Base-by-base conservation (phyloP, 805 yeast species). In the Torulaspora quercuum region DNA sequence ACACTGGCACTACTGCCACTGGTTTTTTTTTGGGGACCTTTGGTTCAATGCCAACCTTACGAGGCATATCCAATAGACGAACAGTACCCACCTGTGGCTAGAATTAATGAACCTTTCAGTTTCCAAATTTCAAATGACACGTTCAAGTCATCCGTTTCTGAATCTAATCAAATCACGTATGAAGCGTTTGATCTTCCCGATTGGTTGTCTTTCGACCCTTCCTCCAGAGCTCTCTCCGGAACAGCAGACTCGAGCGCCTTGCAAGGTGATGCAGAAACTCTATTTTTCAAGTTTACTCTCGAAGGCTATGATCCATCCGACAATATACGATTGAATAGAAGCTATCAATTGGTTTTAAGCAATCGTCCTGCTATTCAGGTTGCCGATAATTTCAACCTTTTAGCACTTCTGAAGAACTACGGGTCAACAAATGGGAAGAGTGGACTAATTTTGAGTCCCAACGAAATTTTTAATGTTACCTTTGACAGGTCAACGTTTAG, bases 81-180 rank as follows among this genome's bases (percentile, higher is more conserved):
- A 55, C 98, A 90, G 63, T 70, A 80, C 14, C 97, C 97, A 4
- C 82, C 87, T 21, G 85, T 92, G 9, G 97, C 95, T 4, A 71
- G 94, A 40, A 75, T 77, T 10, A 75, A 75, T 41, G 68, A 75
- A 49, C 48, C 57, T 2, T 90, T 81, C 62, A 48, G 65, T 12
- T 90, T 85, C 61, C 70, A 80, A 23, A 62, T 90, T 26, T 80
- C 88, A 36, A 65, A 73, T 41, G 76, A 79, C 48, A 90, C 97
- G 2, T 87, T 75, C 59, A 55, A 66, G 33, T 69, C 76, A 1
- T 55, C 62, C 25, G 56, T 69, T 2, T 56, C 65, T 31, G 62
- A 60, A 15, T 69, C 68, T 12, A 34, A 61, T 6, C 57, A 58
- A 35, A 69, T 88, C 23, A 40, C 67, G 5, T 86, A 86, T 59